Base-by-base conservation (phyloP, 176 grass and related monocot genomes). In the Eleusine coracana region DNA sequence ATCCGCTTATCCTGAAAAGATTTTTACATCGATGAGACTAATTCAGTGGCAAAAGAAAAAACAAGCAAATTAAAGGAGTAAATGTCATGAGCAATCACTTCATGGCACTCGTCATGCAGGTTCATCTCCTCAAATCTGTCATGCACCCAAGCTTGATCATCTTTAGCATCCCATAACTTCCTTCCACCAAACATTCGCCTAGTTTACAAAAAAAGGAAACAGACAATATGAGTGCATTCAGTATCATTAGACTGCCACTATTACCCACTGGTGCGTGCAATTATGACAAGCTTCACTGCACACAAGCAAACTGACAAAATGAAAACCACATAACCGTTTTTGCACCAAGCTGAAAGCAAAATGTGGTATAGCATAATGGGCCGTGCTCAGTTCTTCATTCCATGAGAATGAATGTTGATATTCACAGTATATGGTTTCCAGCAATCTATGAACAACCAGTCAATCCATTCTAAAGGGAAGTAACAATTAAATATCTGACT, bases 121-220 rank as follows among this genome's bases (percentile, higher is more conserved):
- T 84, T 96, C 97, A 99, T 88, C 81, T 99, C 97, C 84, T 96
- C 91, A 68, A 94, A 94, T 80, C 93, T 91, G 75, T 99, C 93
- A 82, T 96, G 97, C 58, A 94, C 89, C 97, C 97, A 96, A 51
- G 91, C 87, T 78, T 84, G 84, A 87, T 99, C 91, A 74, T 99
- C 97, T 87, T 99, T 94, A 29, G 87, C 83, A 70, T 99, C 90
- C 97, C 97, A 92, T 88, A 99, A 75, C 70, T 94, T 99, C 65
- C 84, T 83, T 51, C 61, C 89, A 77, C 87, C 93, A 89, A 96
- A 86, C 89, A 92, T 94, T 46, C 81, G 82, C 81, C 97, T 96
- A 29, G 7, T 65, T 85, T 82, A 71, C 21, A 59, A 16, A 13
- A 51, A 20, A 80, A 49, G 41, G 14, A 86, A 70, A 82, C 21